Conservation (phyloP, 2,329 filamentous ascomycete genomes). For the Rhytidhysteron rufulum region DNA sequence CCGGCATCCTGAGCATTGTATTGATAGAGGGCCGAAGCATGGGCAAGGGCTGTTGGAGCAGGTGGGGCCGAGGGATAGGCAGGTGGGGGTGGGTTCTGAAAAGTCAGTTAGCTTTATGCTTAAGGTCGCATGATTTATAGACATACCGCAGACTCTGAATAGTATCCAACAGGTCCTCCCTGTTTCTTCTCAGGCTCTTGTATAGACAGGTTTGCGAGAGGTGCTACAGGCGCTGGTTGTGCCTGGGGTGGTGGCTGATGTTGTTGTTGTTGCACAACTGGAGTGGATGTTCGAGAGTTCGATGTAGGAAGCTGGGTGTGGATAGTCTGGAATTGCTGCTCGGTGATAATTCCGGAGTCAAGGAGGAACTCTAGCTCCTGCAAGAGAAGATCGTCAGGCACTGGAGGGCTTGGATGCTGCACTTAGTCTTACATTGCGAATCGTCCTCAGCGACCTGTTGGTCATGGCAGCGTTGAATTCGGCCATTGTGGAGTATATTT, state of each 20-base stretch:
- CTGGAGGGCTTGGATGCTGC: constrained; percentile 6
- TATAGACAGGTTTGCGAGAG: constrained; percentile 30
- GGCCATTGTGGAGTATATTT: too few species aligned
- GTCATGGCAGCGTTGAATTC: constrained; percentile 57
- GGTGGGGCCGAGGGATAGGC: constrained; percentile 45
- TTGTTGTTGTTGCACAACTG: constrained; percentile 2
- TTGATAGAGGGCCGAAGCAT: constrained; percentile 77
- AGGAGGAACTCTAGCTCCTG: constrained; percentile 89
- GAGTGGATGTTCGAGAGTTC: constrained; percentile 47
- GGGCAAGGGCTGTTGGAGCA: constrained; percentile 58
- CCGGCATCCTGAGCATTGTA: constrained; percentile 78
- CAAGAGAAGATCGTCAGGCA: constrained; percentile 3
- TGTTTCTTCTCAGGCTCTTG: constrained; percentile 15
- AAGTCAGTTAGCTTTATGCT: constrained; percentile 23
- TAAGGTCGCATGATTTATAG: too few species aligned
- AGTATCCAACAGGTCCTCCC: constrained; percentile 6
- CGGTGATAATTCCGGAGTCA: constrained; percentile 74
- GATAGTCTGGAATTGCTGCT: constrained; percentile 71
- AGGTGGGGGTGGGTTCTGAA: constrained; percentile 41
- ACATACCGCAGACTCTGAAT: too few species aligned
- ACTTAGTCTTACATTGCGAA: constrained; percentile 67
- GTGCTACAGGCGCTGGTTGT: constrained; percentile 21
- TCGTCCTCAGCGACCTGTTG: constrained; percentile 81
- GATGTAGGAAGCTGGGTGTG: constrained; percentile 70
- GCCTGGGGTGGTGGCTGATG: constrained; percentile 18